Conservation (phyloP, 106 monocot species). For the Dendrobium officinale region DNA sequence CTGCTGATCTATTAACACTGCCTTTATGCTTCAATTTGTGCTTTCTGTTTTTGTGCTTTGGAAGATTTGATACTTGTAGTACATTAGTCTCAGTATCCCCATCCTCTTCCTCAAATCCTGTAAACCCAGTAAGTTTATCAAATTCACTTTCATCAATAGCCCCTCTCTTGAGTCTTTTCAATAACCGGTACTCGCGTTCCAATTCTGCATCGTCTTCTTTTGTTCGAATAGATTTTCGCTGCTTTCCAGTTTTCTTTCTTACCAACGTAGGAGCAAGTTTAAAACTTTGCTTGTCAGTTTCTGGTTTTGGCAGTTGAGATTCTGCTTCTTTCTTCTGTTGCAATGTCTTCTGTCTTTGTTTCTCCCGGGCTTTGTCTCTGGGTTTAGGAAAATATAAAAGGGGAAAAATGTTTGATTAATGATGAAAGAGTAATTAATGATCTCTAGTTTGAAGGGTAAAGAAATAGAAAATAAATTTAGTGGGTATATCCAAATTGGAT, state of each 20-base stretch:
- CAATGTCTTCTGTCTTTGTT: slow-evolving; percentile 56
- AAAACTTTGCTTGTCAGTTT: slow-evolving; percentile 12
- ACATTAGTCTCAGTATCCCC: not conserved
- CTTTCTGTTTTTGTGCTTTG: not conserved
- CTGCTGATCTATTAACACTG: not conserved
- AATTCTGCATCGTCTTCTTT: slow-evolving; percentile 84
- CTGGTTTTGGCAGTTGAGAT: slow-evolving; percentile 18
- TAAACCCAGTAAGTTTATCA: slow-evolving; percentile 69
- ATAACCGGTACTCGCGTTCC: slow-evolving; percentile 71
- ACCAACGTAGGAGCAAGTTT: slow-evolving; percentile 5
- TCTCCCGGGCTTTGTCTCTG: slow-evolving; percentile 86
- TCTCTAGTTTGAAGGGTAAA: no score
- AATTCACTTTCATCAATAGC: slow-evolving; percentile 79
- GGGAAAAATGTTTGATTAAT: no score
- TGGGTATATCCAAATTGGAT: no score
- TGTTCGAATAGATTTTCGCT: slow-evolving; percentile 59
- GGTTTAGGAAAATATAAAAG: not conserved
- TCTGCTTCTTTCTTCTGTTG: slow-evolving; percentile 31
- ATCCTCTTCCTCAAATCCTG: slow-evolving; percentile 15
- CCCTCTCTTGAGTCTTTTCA: slow-evolving; percentile 85
- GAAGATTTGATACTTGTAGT: not conserved
- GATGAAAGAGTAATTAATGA: no score
- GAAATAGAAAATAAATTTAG: no score
- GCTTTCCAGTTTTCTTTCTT: slow-evolving; percentile 84
- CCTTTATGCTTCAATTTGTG: not conserved